phyloP scores from a whole-genome alignment of 176 grass and related monocot genomes.

The Rhynchospora tenuis region DNA sequence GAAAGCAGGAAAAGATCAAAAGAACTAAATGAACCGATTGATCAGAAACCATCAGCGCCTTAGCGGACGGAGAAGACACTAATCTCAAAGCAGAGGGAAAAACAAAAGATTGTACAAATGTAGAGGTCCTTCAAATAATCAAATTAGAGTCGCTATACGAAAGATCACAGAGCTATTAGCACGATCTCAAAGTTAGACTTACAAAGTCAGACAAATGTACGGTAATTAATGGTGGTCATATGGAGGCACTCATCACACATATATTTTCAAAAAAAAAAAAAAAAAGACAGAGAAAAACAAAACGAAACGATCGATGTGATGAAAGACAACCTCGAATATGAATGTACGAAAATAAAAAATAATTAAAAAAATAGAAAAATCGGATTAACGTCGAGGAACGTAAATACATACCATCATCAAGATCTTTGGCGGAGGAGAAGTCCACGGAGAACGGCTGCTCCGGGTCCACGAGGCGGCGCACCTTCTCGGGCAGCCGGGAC shows the following conservation, averaged over 20 bases:
- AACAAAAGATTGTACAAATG: too few species aligned
- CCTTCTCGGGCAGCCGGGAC: slow-evolving; percentile 69
- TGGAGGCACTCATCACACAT: neutral
- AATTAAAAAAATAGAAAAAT: neutral
- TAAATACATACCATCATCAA: slow-evolving; percentile 37
- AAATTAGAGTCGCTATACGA: too few species aligned
- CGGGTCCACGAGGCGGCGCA: slow-evolving; percentile 58
- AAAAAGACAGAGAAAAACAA: neutral
- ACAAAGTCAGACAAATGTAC: neutral
- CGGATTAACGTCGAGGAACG: neutral
- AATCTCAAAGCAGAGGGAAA: too few species aligned
- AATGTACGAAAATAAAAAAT: neutral
- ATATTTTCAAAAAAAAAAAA: neutral
- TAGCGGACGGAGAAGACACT: too few species aligned
- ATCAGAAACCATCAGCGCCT: too few species aligned
- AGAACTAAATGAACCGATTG: too few species aligned
- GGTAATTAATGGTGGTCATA: neutral
- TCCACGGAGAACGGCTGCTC: slow-evolving; percentile 56
- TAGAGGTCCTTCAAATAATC: too few species aligned
- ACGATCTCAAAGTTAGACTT: neutral
- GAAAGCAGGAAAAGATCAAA: too few species aligned
- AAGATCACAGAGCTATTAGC: too few species aligned
- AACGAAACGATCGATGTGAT: neutral
- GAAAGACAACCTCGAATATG: neutral
- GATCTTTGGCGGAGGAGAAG: slow-evolving; percentile 59